A percentile compares a stretch with the other conserved stretches of the same genome.
Evolutionary conservation across 2,329 filamentous ascomycete species (phyloP).

Genomic region (Paramyrothecium roridum): DNA sequence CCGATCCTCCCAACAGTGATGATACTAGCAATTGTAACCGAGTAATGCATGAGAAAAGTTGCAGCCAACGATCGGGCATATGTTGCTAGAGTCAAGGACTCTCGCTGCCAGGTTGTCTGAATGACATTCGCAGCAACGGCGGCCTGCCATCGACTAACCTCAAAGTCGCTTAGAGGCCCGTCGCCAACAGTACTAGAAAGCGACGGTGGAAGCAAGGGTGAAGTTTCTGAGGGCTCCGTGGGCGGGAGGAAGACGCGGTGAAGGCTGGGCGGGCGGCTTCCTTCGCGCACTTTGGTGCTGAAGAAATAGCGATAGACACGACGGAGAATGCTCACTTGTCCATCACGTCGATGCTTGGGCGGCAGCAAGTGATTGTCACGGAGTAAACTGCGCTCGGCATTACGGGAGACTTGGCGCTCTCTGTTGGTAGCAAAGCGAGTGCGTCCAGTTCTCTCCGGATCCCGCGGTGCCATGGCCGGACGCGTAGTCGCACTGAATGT

Average conservation of each 20-base stretch:
- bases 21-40: slow-evolving; percentile 70
- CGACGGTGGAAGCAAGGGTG: neutral
- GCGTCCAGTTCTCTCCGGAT: neutral
- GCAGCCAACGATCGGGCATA: slow-evolving; percentile 65
- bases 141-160: slow-evolving; percentile 65
- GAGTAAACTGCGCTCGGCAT: slow-evolving; percentile 11
- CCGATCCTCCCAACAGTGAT: slow-evolving; percentile 72
- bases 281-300: slow-evolving; percentile 7
- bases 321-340: neutral
- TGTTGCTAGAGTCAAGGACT: slow-evolving; percentile 71
- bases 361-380: slow-evolving; percentile 13
- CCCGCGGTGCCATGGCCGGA: neutral
- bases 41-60: slow-evolving; percentile 76
- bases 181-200: too few relatives aligned
- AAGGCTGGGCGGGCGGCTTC: slow-evolving; percentile 11
- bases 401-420: neutral
- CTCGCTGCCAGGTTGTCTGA: slow-evolving; percentile 82
- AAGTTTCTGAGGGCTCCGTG: slow-evolving; percentile 5
- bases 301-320: neutral
- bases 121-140: slow-evolving; percentile 76
- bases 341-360: neutral
- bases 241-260: too few relatives aligned
- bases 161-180: neutral
- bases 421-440: neutral
- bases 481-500: neutral